Base-by-base conservation (phyloP, 177 flowering plant species). In the Vitis hybrid region DNA sequence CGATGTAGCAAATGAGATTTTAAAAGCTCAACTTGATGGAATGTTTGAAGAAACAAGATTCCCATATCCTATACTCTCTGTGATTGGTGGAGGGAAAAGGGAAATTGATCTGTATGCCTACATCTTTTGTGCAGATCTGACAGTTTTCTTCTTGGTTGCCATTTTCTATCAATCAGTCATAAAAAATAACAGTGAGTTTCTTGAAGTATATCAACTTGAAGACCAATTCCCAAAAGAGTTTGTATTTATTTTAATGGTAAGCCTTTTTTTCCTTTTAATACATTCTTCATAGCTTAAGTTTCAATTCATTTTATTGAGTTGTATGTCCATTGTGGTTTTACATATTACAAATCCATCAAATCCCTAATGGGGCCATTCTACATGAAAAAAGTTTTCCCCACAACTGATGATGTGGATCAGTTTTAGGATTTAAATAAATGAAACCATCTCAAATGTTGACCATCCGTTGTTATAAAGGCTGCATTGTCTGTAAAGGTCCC, bases 191-290 rank as follows among this genome's bases (percentile, higher is more conserved):
- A 89, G 87, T 64, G 85, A 93, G 69, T 84, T 93, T 77, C 90
- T 93, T 62, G 97, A 88, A 61, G 96, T 89, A 50, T 93, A 90
- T 78, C 98, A 93, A 83, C 94, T 93, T 63, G 98, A 93, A 82
- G 98, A 93, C 80, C 98, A 93, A 22, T 22, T 91, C 74, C 98
- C 98, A 3, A 88, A 86, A 69, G 98, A 90, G 75, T 93, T 80
- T 68, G 97, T 93, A 7, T 88, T 87, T 72, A 76, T 89, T 65
- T 77, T 93, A 31, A 89, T 93, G 90, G 98, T 89, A 83, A 75
- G 26, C 26, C 26, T 22, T 22, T 72, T 33, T 33, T 67, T 16
- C n/a, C 29, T 50, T 52, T 26, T 33, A 22, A 21, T 33, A 51
- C 14, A 11, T 29, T 22, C 26, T 63, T 22, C 55, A n/a, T 69